Percentiles rank a stretch among this genome's conserved stretches.
These are phyloP conservation scores for Lipomyces anomalus DNA, from an alignment of 805 yeast species.

Conservation along the genomic window DNA sequence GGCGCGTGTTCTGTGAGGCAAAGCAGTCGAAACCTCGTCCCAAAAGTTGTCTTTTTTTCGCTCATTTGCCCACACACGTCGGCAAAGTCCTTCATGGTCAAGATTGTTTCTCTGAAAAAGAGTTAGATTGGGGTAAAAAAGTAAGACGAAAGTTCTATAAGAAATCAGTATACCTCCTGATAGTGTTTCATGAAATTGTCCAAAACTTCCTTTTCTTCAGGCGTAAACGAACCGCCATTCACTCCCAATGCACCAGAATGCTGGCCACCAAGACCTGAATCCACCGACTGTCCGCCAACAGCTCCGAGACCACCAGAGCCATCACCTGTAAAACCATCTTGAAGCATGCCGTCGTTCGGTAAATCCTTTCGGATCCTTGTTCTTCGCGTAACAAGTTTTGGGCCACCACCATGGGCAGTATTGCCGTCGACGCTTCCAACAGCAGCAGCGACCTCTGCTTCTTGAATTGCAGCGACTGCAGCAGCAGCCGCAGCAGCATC, in stretches of 20 bases:
- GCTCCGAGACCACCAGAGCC: slow-evolving; percentile 1
- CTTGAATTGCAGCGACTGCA: slow-evolving; percentile 4
- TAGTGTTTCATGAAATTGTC: slow-evolving; percentile 69
- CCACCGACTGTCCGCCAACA: slow-evolving; percentile 1
- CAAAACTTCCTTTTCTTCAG: slow-evolving; percentile 63
- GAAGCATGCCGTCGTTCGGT: not conserved
- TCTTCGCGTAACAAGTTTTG: not conserved
- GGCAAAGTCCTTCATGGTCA: slow-evolving; percentile 65
- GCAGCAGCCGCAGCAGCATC: slow-evolving; percentile 15
- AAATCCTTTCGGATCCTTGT: not conserved
- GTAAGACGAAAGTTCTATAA: too few relatives aligned
- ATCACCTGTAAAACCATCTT: not conserved
- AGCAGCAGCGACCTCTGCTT: slow-evolving; percentile 7
- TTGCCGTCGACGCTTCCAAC: slow-evolving; percentile 1
- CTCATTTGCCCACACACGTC: slow-evolving; percentile 80
- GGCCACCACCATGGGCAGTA: not conserved
- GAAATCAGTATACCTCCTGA: too few relatives aligned
- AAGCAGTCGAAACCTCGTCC: slow-evolving; percentile 71
- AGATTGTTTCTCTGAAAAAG: slow-evolving; percentile 55
- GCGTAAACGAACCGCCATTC: slow-evolving; percentile 44
- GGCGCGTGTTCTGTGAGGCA: slow-evolving; percentile 82
- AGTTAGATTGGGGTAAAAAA: too few relatives aligned
- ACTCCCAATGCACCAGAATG: not conserved
- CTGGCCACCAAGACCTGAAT: not conserved
- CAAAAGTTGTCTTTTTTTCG: slow-evolving; percentile 84